These are phyloP conservation scores for Talinum fruticosum DNA, from an alignment of 148 eudicot genomes.

Conservation along the genomic window DNA sequence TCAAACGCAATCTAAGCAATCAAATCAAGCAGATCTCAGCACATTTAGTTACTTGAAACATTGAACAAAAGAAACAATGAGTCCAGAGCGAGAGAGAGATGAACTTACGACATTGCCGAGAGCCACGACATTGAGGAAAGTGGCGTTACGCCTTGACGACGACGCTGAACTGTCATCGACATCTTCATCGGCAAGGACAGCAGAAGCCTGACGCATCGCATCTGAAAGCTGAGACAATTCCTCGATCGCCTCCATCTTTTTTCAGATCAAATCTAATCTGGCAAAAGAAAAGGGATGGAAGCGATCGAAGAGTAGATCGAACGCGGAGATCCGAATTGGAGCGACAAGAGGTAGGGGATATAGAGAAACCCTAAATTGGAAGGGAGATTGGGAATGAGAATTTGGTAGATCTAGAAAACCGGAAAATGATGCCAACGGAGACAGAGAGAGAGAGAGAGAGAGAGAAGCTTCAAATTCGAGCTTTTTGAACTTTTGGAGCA, in stretches of 20 bases:
- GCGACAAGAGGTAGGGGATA: neutral
- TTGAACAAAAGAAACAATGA: neutral
- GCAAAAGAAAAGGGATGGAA: conserved; percentile 1
- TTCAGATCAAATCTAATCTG: conserved; percentile 24
- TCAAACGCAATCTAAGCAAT: neutral
- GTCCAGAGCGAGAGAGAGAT: neutral
- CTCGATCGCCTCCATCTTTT: conserved; percentile 86
- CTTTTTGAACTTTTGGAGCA: conserved; percentile 1
- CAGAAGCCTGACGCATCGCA: conserved; percentile 86
- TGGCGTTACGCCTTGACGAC: conserved; percentile 58
- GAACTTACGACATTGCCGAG: conserved; percentile 83
- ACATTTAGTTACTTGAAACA: conserved; percentile 21
- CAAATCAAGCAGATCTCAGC: conserved; percentile 23
- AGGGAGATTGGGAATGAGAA: neutral
- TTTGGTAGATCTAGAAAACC: conserved; percentile 11
- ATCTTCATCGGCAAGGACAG: conserved; percentile 89
- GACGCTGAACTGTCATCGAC: conserved; percentile 54
- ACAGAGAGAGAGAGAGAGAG: neutral
- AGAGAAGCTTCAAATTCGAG: neutral
- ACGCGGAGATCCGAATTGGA: neutral
- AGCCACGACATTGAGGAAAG: conserved; percentile 87
- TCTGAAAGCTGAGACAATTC: conserved; percentile 79
- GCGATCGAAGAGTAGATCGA: conserved; percentile 10
- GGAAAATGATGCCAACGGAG: neutral
- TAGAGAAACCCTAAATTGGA: conserved; percentile 25